A percentile compares a stretch with the other conserved stretches of the same genome.
These are phyloP conservation scores for Allium cepa DNA, from an alignment of 106 monocot genomes.

Conservation along the genomic window DNA sequence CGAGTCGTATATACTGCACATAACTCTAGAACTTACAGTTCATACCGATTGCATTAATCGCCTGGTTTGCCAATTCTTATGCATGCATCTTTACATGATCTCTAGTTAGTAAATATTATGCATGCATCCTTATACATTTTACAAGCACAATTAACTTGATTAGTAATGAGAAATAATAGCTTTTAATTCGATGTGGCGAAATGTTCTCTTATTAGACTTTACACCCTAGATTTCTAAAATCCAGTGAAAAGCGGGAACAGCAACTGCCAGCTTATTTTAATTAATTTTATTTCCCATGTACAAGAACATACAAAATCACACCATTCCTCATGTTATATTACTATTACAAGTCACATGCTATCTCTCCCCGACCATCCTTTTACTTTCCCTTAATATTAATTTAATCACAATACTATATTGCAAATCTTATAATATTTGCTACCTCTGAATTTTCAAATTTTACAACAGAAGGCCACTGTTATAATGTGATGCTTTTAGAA, in stretches of 20 bases:
- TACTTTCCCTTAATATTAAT: background rate
- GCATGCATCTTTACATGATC: too few relatives aligned
- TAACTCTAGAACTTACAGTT: background rate
- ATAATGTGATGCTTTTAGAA: too few relatives aligned
- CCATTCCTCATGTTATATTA: background rate
- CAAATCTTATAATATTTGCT: background rate
- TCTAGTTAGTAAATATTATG: too few relatives aligned
- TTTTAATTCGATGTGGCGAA: too few relatives aligned
- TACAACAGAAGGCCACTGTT: too few relatives aligned
- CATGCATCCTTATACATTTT: too few relatives aligned
- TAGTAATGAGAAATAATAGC: too few relatives aligned
- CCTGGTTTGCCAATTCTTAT: too few relatives aligned
- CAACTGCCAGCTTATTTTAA: background rate
- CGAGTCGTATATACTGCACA: background rate
- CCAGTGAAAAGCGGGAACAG: background rate
- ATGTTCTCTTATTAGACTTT: background rate
- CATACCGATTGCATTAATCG: background rate
- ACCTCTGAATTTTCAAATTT: too few relatives aligned
- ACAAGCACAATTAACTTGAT: too few relatives aligned
- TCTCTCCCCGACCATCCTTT: background rate
- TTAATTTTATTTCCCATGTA: background rate
- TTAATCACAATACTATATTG: background rate
- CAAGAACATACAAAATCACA: background rate
- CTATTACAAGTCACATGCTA: background rate
- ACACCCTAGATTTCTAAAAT: background rate